These are phyloP conservation scores for Penicillium flavigenum DNA, from an alignment of 495 filamentous ascomycete species.

Conservation along the genomic window DNA sequence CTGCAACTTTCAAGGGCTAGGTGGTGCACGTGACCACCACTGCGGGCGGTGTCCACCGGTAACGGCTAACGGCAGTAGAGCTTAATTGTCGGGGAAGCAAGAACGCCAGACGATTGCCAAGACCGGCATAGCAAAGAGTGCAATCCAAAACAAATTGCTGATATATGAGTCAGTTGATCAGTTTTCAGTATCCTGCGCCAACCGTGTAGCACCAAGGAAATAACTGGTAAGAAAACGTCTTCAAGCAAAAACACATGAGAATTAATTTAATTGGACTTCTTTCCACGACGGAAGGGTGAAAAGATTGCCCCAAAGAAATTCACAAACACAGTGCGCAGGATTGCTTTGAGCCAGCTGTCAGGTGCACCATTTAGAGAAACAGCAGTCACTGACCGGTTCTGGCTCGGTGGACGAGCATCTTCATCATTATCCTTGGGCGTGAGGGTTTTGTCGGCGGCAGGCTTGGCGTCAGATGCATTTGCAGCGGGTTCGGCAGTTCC, in stretches of 20 bases:
- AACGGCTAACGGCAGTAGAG: too few species aligned
- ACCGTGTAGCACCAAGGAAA: constrained; percentile 18
- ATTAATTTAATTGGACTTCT: constrained; percentile 30
- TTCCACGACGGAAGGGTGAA: constrained; percentile 41
- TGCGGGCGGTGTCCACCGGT: too few species aligned
- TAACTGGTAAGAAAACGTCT: background rate
- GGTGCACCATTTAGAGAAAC: constrained; percentile 44
- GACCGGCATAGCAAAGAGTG: constrained; percentile 32
- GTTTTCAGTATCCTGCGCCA: background rate
- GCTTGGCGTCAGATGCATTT: constrained; percentile 4
- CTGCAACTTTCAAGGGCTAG: background rate
- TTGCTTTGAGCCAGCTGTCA: constrained; percentile 47
- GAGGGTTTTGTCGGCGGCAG: constrained; percentile 20
- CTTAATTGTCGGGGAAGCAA: constrained; percentile 15
- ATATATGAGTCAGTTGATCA: constrained; percentile 33
- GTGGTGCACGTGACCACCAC: background rate
- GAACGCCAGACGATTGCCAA: constrained; percentile 36
- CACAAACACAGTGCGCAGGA: constrained; percentile 45
- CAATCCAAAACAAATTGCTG: constrained; percentile 36
- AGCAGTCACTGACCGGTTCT: constrained; percentile 48
- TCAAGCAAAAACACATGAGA: constrained; percentile 9
- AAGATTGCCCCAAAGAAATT: constrained; percentile 45
- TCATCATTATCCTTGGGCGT: constrained; percentile 32
- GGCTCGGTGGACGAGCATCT: constrained; percentile 41
- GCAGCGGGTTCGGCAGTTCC: constrained; percentile 14